Percentiles rank a stretch among this genome's conserved stretches.
Evolutionary conservation across 176 grass and related monocot genomes (phyloP).

Genomic region (Phoenix dactylifera): DNA sequence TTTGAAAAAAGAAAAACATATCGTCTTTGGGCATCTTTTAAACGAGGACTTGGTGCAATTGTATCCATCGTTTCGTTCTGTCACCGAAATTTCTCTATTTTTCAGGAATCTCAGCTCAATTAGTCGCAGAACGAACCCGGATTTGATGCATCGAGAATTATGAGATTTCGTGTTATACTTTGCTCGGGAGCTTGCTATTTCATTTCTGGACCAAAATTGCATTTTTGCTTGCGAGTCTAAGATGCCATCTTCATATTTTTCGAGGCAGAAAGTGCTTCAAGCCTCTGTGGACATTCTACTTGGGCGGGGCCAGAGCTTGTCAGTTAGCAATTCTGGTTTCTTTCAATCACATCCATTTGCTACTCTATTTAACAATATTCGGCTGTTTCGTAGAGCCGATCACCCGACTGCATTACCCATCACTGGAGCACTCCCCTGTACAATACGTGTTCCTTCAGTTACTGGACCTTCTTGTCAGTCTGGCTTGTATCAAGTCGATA

Average conservation of each 20-base stretch:
- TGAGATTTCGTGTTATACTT: background rate
- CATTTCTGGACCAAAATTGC: background rate
- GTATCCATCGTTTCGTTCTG: too few species aligned
- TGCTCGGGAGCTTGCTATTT: background rate
- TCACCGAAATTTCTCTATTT: too few species aligned
- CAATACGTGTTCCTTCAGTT: background rate
- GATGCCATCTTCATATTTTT: conserved; percentile 10
- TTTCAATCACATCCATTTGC: background rate
- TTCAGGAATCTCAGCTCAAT: too few species aligned
- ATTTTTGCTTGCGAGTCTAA: background rate
- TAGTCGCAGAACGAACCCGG: too few species aligned
- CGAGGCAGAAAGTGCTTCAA: conserved; percentile 6
- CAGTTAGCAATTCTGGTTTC: conserved; percentile 12
- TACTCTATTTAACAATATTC: background rate
- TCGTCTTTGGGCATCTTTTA: too few species aligned
- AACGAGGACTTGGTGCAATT: too few species aligned
- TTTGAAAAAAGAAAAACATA: too few species aligned
- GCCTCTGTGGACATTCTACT: conserved; percentile 8
- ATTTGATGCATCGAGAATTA: background rate
- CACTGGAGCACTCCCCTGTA: background rate
- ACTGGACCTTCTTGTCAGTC: background rate
- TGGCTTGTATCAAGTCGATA: background rate
- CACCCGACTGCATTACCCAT: background rate
- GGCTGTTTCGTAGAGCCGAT: background rate
- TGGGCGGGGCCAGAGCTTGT: conserved; percentile 14